Conservation (phyloP, 2,329 filamentous ascomycete species). For the Fusarium sp. region DNA sequence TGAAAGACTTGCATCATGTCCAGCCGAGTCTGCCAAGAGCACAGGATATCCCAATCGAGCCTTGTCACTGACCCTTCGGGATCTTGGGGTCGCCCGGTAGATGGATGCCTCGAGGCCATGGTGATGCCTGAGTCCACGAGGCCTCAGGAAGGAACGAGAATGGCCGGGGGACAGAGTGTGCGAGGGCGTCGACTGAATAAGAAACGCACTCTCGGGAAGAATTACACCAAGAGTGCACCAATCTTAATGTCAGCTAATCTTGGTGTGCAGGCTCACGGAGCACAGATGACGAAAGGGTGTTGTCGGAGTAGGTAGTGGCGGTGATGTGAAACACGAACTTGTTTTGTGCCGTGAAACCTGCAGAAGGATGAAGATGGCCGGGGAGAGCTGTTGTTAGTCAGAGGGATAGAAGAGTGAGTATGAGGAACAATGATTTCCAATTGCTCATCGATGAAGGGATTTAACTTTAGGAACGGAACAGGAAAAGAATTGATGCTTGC, state of each 20-base stretch:
- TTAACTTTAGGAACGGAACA: not conserved
- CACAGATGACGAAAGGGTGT: not conserved
- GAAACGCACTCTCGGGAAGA: not conserved
- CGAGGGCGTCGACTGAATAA: not conserved
- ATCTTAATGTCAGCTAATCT: not conserved
- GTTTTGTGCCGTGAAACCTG: constrained; percentile 26
- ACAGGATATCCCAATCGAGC: constrained; percentile 1
- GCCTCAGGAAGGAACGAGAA: not conserved
- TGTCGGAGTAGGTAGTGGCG: not conserved
- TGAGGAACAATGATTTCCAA: not conserved
- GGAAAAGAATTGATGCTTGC: not conserved
- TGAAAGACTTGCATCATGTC: not conserved
- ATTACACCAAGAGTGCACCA: not conserved
- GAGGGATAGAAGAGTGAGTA: not conserved
- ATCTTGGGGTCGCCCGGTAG: not conserved
- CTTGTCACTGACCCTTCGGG: not conserved
- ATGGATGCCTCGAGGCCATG: not conserved
- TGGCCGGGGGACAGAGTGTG: not conserved
- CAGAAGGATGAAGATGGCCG: not conserved
- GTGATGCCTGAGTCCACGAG: not conserved
- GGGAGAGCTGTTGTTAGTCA: not conserved
- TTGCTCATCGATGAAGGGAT: not conserved
- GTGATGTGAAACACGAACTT: constrained; percentile 27
- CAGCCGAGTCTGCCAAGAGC: not conserved
- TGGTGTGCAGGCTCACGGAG: not conserved